Evolutionary conservation across 139 green algal species (phyloP).

Genomic region (Coccomyxa sp.): DNA sequence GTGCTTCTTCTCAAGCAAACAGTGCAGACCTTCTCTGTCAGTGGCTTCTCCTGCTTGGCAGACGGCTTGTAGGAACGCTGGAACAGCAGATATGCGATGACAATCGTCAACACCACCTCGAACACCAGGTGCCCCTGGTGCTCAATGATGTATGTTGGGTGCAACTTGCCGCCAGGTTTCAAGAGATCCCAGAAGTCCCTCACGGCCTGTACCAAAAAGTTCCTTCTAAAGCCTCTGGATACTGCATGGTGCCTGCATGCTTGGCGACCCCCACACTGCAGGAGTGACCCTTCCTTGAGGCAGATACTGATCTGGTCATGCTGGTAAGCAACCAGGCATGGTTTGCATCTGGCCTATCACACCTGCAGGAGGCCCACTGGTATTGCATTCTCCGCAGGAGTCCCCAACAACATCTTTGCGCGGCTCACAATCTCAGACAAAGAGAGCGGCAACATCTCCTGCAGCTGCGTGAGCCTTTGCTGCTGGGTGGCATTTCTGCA

Average conservation of each 20-base stretch:
- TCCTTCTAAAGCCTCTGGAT: background rate
- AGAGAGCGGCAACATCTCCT: no score
- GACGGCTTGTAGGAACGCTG: constrained; percentile 43
- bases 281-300: no score
- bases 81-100: constrained; percentile 74
- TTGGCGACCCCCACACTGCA: background rate
- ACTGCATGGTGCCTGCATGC: background rate
- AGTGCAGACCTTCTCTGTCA: constrained; percentile 67
- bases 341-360: no score
- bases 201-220: background rate
- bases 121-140: constrained; percentile 74
- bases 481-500: no score
- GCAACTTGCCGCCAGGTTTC: constrained; percentile 67
- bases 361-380: no score
- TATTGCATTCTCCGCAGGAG: no score
- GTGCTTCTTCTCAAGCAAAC: background rate
- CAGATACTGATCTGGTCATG: no score
- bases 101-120: constrained; percentile 65
- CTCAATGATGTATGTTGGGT: constrained; percentile 75
- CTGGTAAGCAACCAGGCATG: no score
- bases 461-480: no score
- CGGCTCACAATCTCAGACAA: no score
- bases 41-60: constrained; percentile 30
- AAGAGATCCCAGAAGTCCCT: constrained; percentile 67
- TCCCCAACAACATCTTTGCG: no score